A percentile compares a stretch with the other conserved stretches of the same genome.
Conservation (phyloP, 2,329 filamentous ascomycete genomes). For the Penicillium sp. region DNA sequence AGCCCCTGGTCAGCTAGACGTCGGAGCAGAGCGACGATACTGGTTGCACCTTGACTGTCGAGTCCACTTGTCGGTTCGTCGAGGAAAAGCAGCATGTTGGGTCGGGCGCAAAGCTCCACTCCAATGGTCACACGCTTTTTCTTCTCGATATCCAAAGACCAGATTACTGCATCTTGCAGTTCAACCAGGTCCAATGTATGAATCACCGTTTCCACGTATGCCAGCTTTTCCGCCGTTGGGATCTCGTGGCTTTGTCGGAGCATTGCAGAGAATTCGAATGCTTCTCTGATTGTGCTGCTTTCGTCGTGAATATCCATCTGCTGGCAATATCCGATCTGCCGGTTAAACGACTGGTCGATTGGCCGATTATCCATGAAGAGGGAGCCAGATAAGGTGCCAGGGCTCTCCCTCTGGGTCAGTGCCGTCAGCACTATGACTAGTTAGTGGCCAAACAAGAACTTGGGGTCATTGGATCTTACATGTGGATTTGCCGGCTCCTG, state of each 20-base stretch:
- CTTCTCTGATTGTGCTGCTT: conserved; percentile 62
- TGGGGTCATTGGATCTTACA: conserved; percentile 18
- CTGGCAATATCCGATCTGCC: conserved; percentile 64
- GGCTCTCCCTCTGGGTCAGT: conserved; percentile 62
- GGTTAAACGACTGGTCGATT: conserved; percentile 57
- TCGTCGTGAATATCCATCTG: conserved; percentile 66
- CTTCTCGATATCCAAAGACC: conserved; percentile 60
- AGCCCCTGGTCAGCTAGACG: conserved; percentile 60
- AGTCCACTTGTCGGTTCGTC: conserved; percentile 65
- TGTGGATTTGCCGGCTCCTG: conserved; percentile 64
- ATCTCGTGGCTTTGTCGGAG: conserved; percentile 53
- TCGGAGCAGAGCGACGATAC: conserved; percentile 60
- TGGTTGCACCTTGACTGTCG: conserved; percentile 62
- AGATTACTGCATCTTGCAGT: conserved; percentile 60
- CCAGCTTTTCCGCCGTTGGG: conserved; percentile 55
- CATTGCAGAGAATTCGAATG: conserved; percentile 61
- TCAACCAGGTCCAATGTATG: conserved; percentile 57
- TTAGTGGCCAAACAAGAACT: conserved; percentile 1
- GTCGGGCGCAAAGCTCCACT: conserved; percentile 64
- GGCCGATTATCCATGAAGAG: conserved; percentile 61
- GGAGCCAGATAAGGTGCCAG: conserved; percentile 57
- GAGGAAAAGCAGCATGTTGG: conserved; percentile 61
- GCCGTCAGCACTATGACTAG: conserved; percentile 64
- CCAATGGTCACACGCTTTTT: conserved; percentile 66
- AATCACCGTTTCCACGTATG: conserved; percentile 60